Evolutionary conservation across 2,329 filamentous ascomycete species (phyloP), one percentile per base, ranked within the genome.

Genomic region (Xylariaceae sp.): DNA sequence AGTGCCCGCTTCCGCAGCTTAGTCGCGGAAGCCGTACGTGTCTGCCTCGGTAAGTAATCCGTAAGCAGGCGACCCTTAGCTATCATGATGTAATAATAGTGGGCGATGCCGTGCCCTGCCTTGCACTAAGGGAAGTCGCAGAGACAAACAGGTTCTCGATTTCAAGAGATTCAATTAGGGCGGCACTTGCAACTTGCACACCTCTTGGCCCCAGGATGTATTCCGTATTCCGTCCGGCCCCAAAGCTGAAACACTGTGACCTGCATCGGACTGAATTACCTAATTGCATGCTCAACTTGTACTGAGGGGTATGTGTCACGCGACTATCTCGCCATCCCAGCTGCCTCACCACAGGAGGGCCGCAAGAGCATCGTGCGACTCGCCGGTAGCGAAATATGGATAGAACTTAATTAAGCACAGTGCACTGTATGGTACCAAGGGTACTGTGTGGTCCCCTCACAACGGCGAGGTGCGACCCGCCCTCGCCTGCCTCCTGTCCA

Each of bases 271-370:
- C 11, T n/a, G 41, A 45, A 45, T 45, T 45, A 45, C 41, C 9
- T 45, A 45, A 45, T 45, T 45, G 41, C 10, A n/a, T 45, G 41
- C 41, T n/a, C 41, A n/a, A 45, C 60, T 52, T 39, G 51, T 63
- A 41, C 37, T 41, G 59, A 59, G 56, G 60, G 60, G 59, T 58
- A 30, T 37, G 37, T 44, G 59, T 63, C 61, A 64, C 60, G 61
- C 61, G 62, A 64, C 62, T 53, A 60, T 64, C 60, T 64, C 60
- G 56, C 58, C 60, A 64, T 62, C 53, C 44, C 45, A 39, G 53
- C 51, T 59, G 59, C 56, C 50, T 64, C 55, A 56, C 54, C 44
- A 6, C 48, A 11, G 3, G 18, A 11, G 48, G 51, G 53, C 48
- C 41, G n/a, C 10, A 45, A n/a, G 51, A 55, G 17, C 49, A 57